Percentiles rank a stretch among this genome's conserved stretches.
These are phyloP conservation scores for Beauveria sp. DNA, from an alignment of 2,329 filamentous ascomycete genomes.

Conservation along the genomic window DNA sequence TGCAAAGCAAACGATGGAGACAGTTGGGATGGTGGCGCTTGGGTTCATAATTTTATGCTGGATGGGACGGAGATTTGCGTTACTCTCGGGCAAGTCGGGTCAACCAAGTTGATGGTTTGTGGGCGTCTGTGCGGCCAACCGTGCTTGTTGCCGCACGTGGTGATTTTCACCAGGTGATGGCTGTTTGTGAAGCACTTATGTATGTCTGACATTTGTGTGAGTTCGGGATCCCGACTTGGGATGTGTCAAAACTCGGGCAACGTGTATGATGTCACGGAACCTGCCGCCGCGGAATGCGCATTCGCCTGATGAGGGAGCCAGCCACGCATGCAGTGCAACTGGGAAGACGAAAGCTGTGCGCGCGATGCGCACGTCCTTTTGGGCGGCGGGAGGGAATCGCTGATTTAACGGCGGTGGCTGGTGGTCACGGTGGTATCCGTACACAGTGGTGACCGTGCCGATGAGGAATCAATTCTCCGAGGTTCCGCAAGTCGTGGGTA, in stretches of 20 bases:
- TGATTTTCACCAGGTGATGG: neutral
- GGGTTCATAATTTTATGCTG: neutral
- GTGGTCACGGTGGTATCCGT: neutral
- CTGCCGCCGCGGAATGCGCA: too few relatives aligned
- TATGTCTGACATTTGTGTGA: too few relatives aligned
- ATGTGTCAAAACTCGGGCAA: too few relatives aligned
- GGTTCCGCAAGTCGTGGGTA: neutral
- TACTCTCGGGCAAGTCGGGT: neutral
- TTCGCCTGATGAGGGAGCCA: too few relatives aligned
- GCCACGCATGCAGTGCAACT: neutral
- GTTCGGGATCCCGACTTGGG: too few relatives aligned
- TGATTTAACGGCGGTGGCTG: neutral
- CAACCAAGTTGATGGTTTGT: neutral
- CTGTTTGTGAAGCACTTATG: too few relatives aligned
- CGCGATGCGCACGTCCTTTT: neutral
- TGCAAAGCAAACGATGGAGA: neutral
- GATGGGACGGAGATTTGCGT: neutral
- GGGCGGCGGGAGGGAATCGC: neutral
- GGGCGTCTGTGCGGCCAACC: neutral
- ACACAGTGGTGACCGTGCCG: neutral
- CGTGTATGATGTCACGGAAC: too few relatives aligned
- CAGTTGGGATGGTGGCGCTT: neutral
- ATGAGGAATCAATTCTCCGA: neutral
- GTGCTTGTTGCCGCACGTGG: neutral
- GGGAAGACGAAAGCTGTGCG: neutral